Base-by-base conservation (phyloP, 495 filamentous ascomycete species). In the Penicillium goetzii region DNA sequence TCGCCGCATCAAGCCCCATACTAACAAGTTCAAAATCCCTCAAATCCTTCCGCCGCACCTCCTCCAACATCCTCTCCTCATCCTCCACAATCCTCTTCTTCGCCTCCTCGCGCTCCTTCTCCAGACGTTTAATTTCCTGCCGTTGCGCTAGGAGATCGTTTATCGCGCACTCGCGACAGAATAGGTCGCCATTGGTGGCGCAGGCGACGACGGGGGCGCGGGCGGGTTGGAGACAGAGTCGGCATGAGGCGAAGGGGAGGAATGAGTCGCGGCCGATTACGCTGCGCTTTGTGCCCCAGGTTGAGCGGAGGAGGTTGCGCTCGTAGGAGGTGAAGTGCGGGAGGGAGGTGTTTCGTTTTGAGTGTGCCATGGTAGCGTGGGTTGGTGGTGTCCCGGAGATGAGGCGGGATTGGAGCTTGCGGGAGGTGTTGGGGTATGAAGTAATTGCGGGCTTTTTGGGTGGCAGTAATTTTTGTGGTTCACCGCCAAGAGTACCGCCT, bases 301-400 rank as follows among this genome's bases (percentile, higher is more conserved):
- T 85, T 25, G 83, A 77, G 70, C 91, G 90, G 36, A 97, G 89
- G 38, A 92, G 86, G 59, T 82, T 81, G 53, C 95, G 89, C 79
- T 99, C 95, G 77, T 97, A 87, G 54, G 93, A 88, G 61, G 95
- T 98, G 82, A 97, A 99, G 77, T 97, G 91, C 21, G 95, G 89
- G 47, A 96, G 90, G 59, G 93, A 96, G 55, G 95, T 97, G 81
- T 99, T 97, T 65, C 94, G 89, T 83, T 97, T 97, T 75, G 80
- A 82, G 57, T 82, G 80, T 8, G 80, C 77, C 80, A 82, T 60
- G 34, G 32, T 38, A 14, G 28, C 21, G 38, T 59, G 49, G 26
- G 45, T 9, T 57, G 43, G 3, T 43, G 32, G 38, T 33, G 36
- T 6, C 2, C 23, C 3, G 55, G 14, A 23, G 21, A n/a, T 45